A percentile compares a stretch with the other conserved stretches of the same genome.
phyloP scores from a whole-genome alignment of 768 basidiomycete genomes.

The Filobasidium wieringae region DNA sequence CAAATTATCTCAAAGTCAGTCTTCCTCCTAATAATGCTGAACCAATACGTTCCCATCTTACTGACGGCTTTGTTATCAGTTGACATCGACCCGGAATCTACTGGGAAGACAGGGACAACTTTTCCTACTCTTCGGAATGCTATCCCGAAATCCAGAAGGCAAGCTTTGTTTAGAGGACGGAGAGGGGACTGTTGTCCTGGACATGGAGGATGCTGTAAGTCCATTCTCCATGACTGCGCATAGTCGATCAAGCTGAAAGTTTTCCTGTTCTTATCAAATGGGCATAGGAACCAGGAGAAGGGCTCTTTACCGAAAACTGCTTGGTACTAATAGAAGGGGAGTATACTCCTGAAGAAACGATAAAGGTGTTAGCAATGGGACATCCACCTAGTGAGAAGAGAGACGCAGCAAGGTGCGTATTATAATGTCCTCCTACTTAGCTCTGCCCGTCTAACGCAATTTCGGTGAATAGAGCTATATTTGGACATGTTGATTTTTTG shows the following conservation, averaged over 20 bases:
- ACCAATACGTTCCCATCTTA: background rate
- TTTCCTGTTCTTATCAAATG: background rate
- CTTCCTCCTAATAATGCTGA: background rate
- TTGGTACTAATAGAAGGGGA: conserved; percentile 92
- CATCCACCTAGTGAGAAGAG: conserved; percentile 93
- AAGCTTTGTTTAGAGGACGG: conserved; percentile 82
- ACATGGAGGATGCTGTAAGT: conserved; percentile 73
- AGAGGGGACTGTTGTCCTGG: conserved; percentile 78
- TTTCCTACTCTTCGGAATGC: conserved; percentile 88
- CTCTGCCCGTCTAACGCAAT: background rate
- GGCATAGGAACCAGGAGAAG: conserved; percentile 81
- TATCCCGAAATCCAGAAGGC: conserved; percentile 78
- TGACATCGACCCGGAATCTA: conserved; percentile 91
- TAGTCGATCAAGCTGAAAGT: background rate
- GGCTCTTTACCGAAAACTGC: conserved; percentile 89
- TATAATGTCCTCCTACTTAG: background rate
- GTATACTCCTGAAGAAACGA: conserved; percentile 79
- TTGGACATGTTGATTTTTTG: conserved; percentile 91
- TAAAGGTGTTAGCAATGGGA: conserved; percentile 85
- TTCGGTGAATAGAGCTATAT: conserved; percentile 56
- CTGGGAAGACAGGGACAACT: conserved; percentile 78
- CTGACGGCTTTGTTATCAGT: conserved; percentile 41
- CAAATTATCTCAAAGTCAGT: conserved; percentile 69
- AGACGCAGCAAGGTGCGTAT: conserved; percentile 60
- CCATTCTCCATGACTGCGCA: background rate